Evolutionary conservation across 169 alveolate genomes (phyloP).

Genomic region (Eimeria necatrix): DNA sequence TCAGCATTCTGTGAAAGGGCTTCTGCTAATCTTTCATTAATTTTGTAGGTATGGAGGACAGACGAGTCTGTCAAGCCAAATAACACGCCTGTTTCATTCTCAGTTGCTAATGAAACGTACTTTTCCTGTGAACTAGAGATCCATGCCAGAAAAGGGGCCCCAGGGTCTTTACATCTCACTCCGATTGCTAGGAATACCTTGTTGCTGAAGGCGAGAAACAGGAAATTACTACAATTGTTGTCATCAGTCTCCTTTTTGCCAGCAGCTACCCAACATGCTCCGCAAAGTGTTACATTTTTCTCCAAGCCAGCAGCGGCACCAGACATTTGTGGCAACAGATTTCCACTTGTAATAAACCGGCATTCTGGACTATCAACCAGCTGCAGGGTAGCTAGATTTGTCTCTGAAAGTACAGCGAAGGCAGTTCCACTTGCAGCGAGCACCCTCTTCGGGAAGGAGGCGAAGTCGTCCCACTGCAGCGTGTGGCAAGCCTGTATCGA

Average conservation of each 20-base stretch:
- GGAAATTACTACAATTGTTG: conserved; percentile 4
- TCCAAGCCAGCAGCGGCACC: conserved; percentile 5
- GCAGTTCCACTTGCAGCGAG: neutral
- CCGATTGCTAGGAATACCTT: conserved; percentile 47
- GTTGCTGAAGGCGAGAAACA: conserved; percentile 41
- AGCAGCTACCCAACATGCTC: conserved; percentile 59
- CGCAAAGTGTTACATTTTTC: neutral
- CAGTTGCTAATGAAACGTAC: conserved; percentile 47
- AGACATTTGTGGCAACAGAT: conserved; percentile 19
- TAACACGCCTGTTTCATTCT: conserved; percentile 29
- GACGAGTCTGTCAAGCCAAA: conserved; percentile 45
- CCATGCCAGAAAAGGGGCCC: conserved; percentile 60
- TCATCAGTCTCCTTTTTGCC: neutral
- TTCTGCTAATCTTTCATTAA: conserved; percentile 17
- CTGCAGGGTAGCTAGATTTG: conserved; percentile 44
- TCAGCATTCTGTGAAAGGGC: neutral
- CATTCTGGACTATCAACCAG: neutral
- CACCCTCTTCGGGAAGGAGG: conserved; percentile 23
- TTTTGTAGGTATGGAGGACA: conserved; percentile 7
- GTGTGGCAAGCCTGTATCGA: neutral
- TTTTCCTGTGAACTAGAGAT: conserved; percentile 12
- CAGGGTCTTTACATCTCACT: conserved; percentile 12
- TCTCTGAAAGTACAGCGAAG: conserved; percentile 3
- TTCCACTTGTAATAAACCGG: conserved; percentile 19
- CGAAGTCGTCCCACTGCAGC: conserved; percentile 60